Base-by-base conservation (phyloP, 1,284 basidiomycete species). In the Malassezia slooffiae region DNA sequence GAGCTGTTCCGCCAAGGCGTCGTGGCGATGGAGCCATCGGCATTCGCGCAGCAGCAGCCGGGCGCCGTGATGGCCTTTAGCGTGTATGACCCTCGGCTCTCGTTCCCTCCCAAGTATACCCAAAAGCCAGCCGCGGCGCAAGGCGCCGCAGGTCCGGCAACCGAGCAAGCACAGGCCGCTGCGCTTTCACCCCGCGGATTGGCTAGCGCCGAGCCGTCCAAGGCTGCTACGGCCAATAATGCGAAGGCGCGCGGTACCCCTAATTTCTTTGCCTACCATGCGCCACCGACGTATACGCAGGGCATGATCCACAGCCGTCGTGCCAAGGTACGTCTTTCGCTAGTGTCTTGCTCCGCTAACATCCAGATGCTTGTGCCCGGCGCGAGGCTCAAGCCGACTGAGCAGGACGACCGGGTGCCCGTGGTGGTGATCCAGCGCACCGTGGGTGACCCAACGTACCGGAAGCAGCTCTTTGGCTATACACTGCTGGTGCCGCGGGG, bases 401-500 rank as follows among this genome's bases (percentile, higher is more conserved):
- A n/a, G 12, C 20, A 19, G 2, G 29, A 38, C 19, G 41, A 47
- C 29, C 30, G 28, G 28, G 27, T 48, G 5, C 39, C 45, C 2
- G 34, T 51, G 2, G 12, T 43, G 17, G 26, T 51, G 5, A 35
- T 47, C 10, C 16, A 12, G 9, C 21, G 22, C 4, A 30, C 15
- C 10, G 12, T 33, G 15, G 16, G 19, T 6, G 28, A 26, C 7
- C 17, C 31, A 8, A 31, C 40, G n/a, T 22, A 22, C n/a, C 4
- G 29, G 22, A 15, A 22, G 3, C 10, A 6, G 13, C 13, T 46
- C 12, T 17, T 47, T 11, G 50, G 52, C 3, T 68, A 38, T 41
- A 62, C 55, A 1, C 47, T 69, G 1, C 29, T 69, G 8, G 55
- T 67, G 1, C 66, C 66, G 6, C 57, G 64, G 20, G 64, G 62